phyloP scores from a whole-genome alignment of 345 rosid genomes.

The Xanthoceras sorbifolium region DNA sequence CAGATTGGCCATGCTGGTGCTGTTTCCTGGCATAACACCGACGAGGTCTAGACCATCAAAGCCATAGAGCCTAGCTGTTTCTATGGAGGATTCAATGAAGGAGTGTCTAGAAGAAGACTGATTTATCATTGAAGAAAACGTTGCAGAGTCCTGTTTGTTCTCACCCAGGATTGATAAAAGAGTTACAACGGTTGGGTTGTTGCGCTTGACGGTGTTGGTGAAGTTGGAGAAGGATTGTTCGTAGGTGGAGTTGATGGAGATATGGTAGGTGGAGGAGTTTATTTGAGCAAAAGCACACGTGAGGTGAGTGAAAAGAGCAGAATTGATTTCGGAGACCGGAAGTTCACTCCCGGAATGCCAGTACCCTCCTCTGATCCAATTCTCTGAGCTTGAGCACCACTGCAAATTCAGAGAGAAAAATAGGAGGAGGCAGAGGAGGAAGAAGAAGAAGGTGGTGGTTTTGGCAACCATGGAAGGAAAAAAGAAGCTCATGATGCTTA shows the following conservation, averaged over 20 bases:
- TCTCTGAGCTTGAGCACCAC: neutral
- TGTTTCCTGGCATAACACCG: constrained; percentile 13
- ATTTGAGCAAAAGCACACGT: constrained; percentile 30
- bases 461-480: constrained; percentile 13
- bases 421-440: neutral
- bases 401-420: neutral
- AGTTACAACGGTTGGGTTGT: constrained; percentile 23
- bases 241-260: constrained; percentile 4
- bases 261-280: constrained; percentile 14
- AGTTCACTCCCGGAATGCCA: constrained; percentile 23
- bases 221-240: constrained; percentile 25
- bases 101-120: constrained; percentile 14
- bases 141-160: neutral
- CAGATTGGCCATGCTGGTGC: constrained; percentile 23
- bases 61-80: constrained; percentile 27
- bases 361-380: constrained; percentile 43
- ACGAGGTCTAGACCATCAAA: constrained; percentile 37
- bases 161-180: constrained; percentile 20
- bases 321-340: constrained; percentile 24
- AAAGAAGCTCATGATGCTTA: neutral
- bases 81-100: constrained; percentile 26
- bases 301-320: constrained; percentile 45
- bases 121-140: constrained; percentile 17
- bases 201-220: constrained; percentile 17
- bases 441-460: constrained; percentile 3